Evolutionary conservation across 148 eudicot genomes (phyloP), one percentile per base, ranked within the genome.

Genomic region (Cornus suecica): DNA sequence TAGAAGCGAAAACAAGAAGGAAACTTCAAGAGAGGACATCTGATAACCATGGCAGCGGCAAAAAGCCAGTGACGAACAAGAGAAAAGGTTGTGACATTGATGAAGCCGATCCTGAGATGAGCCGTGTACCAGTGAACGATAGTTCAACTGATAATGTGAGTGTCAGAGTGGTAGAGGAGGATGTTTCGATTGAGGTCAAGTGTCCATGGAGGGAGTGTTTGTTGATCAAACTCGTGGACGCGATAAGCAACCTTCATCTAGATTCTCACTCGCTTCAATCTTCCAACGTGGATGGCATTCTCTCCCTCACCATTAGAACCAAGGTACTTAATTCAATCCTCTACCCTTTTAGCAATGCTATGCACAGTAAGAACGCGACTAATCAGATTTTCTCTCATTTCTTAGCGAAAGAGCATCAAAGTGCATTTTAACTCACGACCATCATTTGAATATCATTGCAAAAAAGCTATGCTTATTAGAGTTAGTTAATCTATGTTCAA

Each of bases 261-360:
- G 91, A 89, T 70, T 77, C 85, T 65, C 83, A 87, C 67, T 86
- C 86, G 8, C 82, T 92, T 80, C 89, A 89, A 68, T 90, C 93
- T 16, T 83, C 88, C 10, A 90, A 80, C 22, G 41, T 27, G 27
- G 89, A 89, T 76, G 92, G 88, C 54, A 68, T 70, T 70, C 87
- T 92, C 78, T 82, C 85, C 68, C 25, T 92, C 52, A 85, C 84
- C 13, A 70, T 90, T 42, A 84, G 83, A 73, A 84, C 93, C 3
- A 87, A 82, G 94, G 97, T 90, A 69, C 65, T 82, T 1, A 63
- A 63, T 63, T 58, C 62, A 20, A 62, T n/a, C 52, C 1, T 58
- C 24, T 11, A 16, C 26, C 10, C 9, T 34, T 51, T n/a, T 48
- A 27, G 32, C 28, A 48, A 48, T 7, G 9, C 51, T 45, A 2